A percentile compares a stretch with the other conserved stretches of the same genome.
Conservation (phyloP, 176 grass and related monocot genomes). For the Musa schizocarpa region DNA sequence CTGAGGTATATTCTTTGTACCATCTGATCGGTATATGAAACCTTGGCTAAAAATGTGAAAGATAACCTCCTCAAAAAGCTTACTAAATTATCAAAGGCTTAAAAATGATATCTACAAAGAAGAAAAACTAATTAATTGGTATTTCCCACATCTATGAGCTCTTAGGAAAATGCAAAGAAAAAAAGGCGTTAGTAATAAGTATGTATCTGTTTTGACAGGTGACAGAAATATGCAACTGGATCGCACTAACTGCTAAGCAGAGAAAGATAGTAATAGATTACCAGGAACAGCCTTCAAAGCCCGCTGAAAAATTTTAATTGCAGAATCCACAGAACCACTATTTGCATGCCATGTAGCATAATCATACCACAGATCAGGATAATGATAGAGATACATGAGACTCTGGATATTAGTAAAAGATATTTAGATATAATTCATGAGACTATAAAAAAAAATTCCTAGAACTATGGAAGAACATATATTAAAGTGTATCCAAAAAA, state of each 20-base stretch:
- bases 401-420: constrained; percentile 40
- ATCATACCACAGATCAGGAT: constrained; percentile 98
- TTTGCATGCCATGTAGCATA: constrained; percentile 80
- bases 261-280: constrained; percentile 30
- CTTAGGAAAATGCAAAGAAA: background rate
- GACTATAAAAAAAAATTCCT: background rate
- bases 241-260: too few relatives aligned
- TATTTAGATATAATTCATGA: background rate
- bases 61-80: background rate
- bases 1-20: too few relatives aligned
- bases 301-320: constrained; percentile 90
- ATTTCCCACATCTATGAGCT: too few relatives aligned
- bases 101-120: background rate
- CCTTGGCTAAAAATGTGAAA: background rate
- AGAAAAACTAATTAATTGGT: background rate
- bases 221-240: background rate
- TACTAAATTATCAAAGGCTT: background rate
- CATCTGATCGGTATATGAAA: too few relatives aligned
- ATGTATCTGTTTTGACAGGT: background rate
- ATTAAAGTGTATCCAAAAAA: background rate
- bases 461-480: background rate
- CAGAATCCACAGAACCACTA: constrained; percentile 66
- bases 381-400: constrained; percentile 96
- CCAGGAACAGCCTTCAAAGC: constrained; percentile 93
- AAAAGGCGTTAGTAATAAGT: background rate